Evolutionary conservation across 1,284 basidiomycete genomes (phyloP), one percentile per base, ranked within the genome.

Genomic region (Fomes fomentarius): DNA sequence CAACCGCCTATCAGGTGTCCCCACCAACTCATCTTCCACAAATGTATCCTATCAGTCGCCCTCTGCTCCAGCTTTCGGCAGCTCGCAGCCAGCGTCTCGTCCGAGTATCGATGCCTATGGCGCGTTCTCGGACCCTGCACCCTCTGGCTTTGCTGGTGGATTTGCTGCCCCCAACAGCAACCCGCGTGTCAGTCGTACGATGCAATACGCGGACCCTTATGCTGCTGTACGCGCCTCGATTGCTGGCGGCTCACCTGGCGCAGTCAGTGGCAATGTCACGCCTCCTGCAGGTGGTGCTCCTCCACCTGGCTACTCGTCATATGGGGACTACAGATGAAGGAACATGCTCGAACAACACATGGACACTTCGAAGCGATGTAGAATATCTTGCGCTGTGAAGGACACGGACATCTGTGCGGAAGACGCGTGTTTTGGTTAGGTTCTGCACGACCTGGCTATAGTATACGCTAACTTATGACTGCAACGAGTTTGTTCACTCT

Each of bases 181-280:
- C 1, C 81, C 84, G 22, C 75, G 80, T 19, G 74, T 92, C 31
- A 94, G 91, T 69, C 76, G 92, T 64, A 94, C 93, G 48, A 94
- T 94, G 92, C 86, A 93, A 72, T 92, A 90, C 66, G 87, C 89
- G 19, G 89, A 92, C 66, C 89, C 88, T 10, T 91, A 91, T 64
- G 87, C 88, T 12, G 87, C 85, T 12, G 87, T 91, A 22, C 78
- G 87, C 19, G 84, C 84, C 10, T 79, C 68, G 30, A 55, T 70
- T 9, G 47, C 62, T 7, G 40, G 56, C 1, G 57, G 57, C 6
- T 57, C 50, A 30, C 28, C 44, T 6, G 25, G 37, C 12, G 33
- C 57, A 5, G 50, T 37, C 3, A 44, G 45, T 15, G 60, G 59
- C 12, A 50, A 39, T 19, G 48, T 33, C n/a, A 61, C 57, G 15